These are phyloP conservation scores for Microglena sp. DNA, from an alignment of 139 green algal genomes.

Conservation along the genomic window DNA sequence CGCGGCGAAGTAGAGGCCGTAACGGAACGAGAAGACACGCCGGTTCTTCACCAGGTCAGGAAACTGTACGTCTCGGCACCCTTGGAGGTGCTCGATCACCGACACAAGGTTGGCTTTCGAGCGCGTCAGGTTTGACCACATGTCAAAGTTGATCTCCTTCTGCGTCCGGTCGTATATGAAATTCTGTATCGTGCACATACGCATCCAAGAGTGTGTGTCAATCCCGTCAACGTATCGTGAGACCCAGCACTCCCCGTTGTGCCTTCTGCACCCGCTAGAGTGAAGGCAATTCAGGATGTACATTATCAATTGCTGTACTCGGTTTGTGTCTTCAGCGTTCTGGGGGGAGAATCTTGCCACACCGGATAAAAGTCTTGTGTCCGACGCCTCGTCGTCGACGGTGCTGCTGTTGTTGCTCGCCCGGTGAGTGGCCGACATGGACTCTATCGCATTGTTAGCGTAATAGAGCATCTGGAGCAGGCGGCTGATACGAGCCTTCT, in stretches of 20 bases:
- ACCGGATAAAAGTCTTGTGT: background rate
- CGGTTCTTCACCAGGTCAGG: conserved; percentile 8
- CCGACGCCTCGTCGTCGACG: background rate
- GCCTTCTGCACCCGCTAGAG: background rate
- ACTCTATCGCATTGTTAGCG: too few species aligned
- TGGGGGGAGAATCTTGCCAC: background rate
- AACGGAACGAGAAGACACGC: conserved; percentile 11
- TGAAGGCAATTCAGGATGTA: conserved; percentile 4
- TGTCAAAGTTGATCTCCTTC: conserved; percentile 14
- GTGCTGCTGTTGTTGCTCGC: too few species aligned
- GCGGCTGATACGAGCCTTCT: too few species aligned
- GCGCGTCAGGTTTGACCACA: conserved; percentile 7
- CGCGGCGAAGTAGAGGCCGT: conserved; percentile 17
- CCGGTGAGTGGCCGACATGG: too few species aligned
- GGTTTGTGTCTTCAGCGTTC: conserved; percentile 1
- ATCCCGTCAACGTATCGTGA: background rate
- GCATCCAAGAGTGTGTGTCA: conserved; percentile 7
- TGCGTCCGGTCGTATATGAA: conserved; percentile 4
- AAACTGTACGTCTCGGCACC: conserved; percentile 6
- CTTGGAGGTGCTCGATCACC: background rate
- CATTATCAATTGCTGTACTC: conserved; percentile 2
- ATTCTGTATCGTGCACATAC: background rate
- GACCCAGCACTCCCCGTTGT: background rate
- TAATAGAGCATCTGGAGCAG: too few species aligned
- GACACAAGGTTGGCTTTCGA: background rate